Evolutionary conservation across 129 eudicot species (phyloP).

Genomic region (Helichrysum umbraculigerum): DNA sequence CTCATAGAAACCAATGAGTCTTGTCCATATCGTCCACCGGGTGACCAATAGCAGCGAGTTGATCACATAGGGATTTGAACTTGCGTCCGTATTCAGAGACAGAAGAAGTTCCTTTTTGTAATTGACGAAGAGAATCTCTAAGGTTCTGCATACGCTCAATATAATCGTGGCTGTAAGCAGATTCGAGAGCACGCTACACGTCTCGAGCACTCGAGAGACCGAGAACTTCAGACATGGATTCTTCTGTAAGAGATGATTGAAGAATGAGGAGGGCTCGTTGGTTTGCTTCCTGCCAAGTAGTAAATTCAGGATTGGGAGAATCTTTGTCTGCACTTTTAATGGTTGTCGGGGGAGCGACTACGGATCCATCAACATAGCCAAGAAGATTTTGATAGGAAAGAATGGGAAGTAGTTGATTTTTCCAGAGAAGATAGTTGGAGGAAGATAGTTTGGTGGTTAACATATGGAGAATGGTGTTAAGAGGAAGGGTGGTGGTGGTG

Average conservation of each 20-base stretch:
- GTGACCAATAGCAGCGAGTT: background rate
- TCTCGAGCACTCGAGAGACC: background rate
- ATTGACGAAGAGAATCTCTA: background rate
- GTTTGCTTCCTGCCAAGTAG: background rate
- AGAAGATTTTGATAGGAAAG: background rate
- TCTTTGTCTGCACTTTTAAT: background rate
- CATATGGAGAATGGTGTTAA: background rate
- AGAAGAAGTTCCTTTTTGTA: background rate
- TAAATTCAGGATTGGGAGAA: background rate
- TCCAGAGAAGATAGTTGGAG: background rate
- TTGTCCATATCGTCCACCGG: no score
- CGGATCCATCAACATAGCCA: background rate
- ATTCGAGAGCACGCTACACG: background rate
- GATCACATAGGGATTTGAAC: background rate
- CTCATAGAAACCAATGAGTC: no score
- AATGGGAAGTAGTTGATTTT: no score
- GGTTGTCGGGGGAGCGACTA: background rate
- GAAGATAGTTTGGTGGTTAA: background rate
- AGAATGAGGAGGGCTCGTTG: background rate
- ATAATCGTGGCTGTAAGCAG: background rate
- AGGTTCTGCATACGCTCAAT: background rate
- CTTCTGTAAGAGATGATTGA: background rate
- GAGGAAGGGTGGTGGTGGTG: no score
- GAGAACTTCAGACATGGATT: background rate
- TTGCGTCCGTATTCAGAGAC: background rate